Evolutionary conservation across 2,329 filamentous ascomycete species (phyloP).

Genomic region (Aspergillus fructus): DNA sequence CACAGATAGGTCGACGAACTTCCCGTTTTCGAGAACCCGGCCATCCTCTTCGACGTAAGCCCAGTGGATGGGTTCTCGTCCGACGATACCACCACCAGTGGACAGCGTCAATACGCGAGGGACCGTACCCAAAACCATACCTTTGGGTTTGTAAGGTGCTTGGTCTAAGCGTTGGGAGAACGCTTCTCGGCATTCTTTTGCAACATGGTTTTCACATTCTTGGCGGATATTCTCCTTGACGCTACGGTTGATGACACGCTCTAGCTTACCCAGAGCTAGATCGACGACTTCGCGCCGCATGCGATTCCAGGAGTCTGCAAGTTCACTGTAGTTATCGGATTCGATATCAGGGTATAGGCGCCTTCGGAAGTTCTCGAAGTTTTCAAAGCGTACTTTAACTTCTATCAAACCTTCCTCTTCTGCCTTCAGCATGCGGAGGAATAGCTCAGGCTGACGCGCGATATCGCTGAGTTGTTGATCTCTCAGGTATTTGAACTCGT

Average conservation of each 20-base stretch:
- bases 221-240: slow-evolving; percentile 94
- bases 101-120: slow-evolving; percentile 85
- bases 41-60: slow-evolving; percentile 93
- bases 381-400: slow-evolving; percentile 75
- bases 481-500: slow-evolving; percentile 94
- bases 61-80: slow-evolving; percentile 78
- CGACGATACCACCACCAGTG: slow-evolving; percentile 76
- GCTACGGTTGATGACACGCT: slow-evolving; percentile 80
- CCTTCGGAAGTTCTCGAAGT: slow-evolving; percentile 71
- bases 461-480: slow-evolving; percentile 83
- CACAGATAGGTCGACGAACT: slow-evolving; percentile 72
- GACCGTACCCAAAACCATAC: slow-evolving; percentile 82
- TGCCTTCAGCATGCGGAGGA: slow-evolving; percentile 94
- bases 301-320: slow-evolving; percentile 92
- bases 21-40: slow-evolving; percentile 82
- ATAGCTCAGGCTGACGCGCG: slow-evolving; percentile 80
- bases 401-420: slow-evolving; percentile 92
- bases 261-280: slow-evolving; percentile 74
- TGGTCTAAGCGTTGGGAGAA: slow-evolving; percentile 91
- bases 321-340: slow-evolving; percentile 92
- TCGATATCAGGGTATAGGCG: slow-evolving; percentile 80
- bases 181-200: slow-evolving; percentile 83
- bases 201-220: slow-evolving; percentile 88
- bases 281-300: slow-evolving; percentile 84
- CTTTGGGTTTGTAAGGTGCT: slow-evolving; percentile 92